Conservation (phyloP, 768 basidiomycete genomes). For the Xerocomus potaroensis region DNA sequence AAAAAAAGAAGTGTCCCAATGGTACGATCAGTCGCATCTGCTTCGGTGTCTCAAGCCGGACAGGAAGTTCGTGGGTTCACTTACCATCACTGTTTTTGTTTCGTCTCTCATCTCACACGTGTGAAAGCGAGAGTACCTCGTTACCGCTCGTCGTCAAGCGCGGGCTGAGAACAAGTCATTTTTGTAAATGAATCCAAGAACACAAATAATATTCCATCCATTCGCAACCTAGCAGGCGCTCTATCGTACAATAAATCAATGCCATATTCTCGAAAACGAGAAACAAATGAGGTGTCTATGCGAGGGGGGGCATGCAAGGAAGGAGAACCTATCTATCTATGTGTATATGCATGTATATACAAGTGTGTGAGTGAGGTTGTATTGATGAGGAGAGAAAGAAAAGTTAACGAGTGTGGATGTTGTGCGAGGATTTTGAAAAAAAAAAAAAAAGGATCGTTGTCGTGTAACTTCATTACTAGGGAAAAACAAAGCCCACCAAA, state of each 20-base stretch:
- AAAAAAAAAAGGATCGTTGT: conserved; percentile 19
- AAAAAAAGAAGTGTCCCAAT: too few relatives aligned
- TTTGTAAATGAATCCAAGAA: conserved; percentile 19
- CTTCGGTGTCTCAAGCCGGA: not conserved
- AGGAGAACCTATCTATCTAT: conserved; percentile 29
- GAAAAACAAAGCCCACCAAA: not conserved
- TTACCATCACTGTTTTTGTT: not conserved
- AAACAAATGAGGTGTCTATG: conserved; percentile 26
- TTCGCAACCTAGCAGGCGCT: conserved; percentile 15
- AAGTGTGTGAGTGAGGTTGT: conserved; percentile 30
- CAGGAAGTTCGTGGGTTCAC: not conserved
- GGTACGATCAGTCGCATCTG: not conserved
- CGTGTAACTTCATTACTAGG: conserved; percentile 17
- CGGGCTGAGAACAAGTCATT: conserved; percentile 1
- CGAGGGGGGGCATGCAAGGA: conserved; percentile 24
- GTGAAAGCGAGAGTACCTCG: conserved; percentile 6
- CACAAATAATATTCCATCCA: conserved; percentile 31
- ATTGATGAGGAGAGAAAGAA: conserved; percentile 9
- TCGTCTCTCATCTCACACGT: not conserved
- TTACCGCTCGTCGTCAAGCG: conserved; percentile 16
- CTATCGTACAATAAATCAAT: conserved; percentile 37
- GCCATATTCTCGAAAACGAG: conserved; percentile 27
- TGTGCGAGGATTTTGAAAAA: conserved; percentile 6
- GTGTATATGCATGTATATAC: conserved; percentile 37
- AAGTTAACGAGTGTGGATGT: conserved; percentile 26